Evolutionary conservation across 768 basidiomycete genomes (phyloP), one percentile per base, ranked within the genome.

Genomic region (Saitozyma podzolica): DNA sequence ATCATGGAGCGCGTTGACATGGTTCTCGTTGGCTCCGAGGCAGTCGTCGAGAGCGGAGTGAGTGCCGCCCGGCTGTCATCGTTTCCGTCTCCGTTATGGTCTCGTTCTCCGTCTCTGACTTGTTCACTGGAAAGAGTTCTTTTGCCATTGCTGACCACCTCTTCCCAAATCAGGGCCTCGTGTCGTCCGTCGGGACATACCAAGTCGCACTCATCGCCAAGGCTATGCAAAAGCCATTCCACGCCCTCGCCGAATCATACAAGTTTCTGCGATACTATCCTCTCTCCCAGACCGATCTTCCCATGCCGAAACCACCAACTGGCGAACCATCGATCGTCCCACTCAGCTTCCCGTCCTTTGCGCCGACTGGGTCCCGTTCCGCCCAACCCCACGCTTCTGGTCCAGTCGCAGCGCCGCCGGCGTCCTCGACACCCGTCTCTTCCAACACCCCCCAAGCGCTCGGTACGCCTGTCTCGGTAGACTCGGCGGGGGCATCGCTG

Each of bases 251-350:
- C 39, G 92, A 94, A 82, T 92, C 91, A 79, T 98, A 94, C 85
- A 98, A 98, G 83, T 97, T 97, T 80, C 90, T 95, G 78, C 89
- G 95, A 66, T 83, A 94, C 72, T 98, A 96, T 82, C 94, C 94
- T 2, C 72, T 80, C 43, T 76, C 74, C 4, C 78, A 80, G 56
- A 74, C 72, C 50, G 80, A 80, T 59, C 58, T 80, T 11, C 80
- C 78, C 3, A 62, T 72, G 17, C 67, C 65, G 13, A 20, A 42
- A 9, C 39, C 50, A 19, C 29, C 40, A 7, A 40, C 50, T n/a
- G 43, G 20, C 19, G 29, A 48, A 16, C 16, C 39, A 11, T 16
- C 39, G 5, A 49, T 29, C 58, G 41, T 47, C 0, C 63, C 68
- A 4, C 56, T 67, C 0, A 41, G 65, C 11, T 62, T 59, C 47